A percentile compares a stretch with the other conserved stretches of the same genome.
Evolutionary conservation across 2,329 filamentous ascomycete species (phyloP).

Genomic region (Fusarium secorum): DNA sequence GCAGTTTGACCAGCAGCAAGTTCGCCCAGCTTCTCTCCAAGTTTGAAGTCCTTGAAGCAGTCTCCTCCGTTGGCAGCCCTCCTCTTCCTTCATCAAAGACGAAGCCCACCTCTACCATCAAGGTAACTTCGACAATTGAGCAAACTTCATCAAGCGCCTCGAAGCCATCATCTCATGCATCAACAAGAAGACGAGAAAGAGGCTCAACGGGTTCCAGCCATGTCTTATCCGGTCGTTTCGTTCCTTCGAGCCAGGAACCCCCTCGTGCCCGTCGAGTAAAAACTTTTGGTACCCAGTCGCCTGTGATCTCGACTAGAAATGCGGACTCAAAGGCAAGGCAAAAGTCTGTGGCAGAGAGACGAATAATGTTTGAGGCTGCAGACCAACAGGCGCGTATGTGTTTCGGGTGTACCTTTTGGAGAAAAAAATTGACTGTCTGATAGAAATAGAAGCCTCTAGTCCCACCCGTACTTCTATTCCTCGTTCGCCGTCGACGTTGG

Average conservation of each 20-base stretch:
- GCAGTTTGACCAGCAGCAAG: constrained; percentile 8
- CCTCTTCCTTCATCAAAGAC: neutral
- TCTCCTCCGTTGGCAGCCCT: neutral
- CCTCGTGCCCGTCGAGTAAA: constrained; percentile 9
- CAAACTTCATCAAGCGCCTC: neutral
- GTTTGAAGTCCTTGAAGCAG: constrained; percentile 46
- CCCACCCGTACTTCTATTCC: neutral
- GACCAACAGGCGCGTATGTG: constrained; percentile 3
- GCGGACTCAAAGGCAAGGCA: constrained; percentile 11
- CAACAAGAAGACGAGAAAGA: neutral
- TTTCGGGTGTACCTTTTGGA: neutral
- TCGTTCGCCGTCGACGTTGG: neutral
- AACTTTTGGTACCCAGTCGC: constrained; percentile 18
- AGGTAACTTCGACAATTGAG: neutral
- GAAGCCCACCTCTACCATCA: neutral
- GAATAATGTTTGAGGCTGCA: constrained; percentile 32
- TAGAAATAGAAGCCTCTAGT: neutral
- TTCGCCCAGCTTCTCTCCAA: constrained; percentile 48
- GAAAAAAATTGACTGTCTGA: neutral
- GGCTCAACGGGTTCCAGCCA: constrained; percentile 1
- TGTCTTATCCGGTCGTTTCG: constrained; percentile 7
- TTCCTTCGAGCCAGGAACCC: neutral
- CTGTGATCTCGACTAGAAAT: neutral
- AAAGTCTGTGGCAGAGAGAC: constrained; percentile 39
- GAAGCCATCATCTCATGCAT: neutral